These are phyloP conservation scores for Alternaria sp. DNA, from an alignment of 2,329 filamentous ascomycete species.

Conservation along the genomic window DNA sequence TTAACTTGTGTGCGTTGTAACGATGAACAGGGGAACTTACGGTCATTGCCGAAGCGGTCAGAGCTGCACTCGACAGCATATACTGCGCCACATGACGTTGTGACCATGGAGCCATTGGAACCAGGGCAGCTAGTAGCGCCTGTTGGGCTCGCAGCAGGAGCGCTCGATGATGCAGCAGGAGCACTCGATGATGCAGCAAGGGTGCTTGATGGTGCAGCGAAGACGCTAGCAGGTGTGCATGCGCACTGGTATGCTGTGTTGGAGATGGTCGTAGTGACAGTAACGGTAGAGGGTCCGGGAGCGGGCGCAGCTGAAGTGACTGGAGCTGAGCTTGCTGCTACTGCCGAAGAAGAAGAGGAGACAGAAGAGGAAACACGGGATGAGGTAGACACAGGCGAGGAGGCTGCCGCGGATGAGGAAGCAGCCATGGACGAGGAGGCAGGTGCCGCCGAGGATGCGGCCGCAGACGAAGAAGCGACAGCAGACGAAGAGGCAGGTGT, in stretches of 20 bases:
- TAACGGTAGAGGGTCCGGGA: conserved; percentile 10
- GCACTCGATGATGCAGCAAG: not conserved
- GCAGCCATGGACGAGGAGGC: not conserved
- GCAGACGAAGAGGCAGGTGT: not conserved
- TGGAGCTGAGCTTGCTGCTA: not conserved
- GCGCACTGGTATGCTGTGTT: conserved; percentile 15
- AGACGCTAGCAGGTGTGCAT: conserved; percentile 12
- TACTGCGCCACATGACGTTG: conserved; percentile 21
- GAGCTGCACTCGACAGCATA: conserved; percentile 31
- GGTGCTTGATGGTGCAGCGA: not conserved
- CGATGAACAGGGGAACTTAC: conserved; percentile 7
- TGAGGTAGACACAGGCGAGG: not conserved
- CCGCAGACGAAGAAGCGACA: not conserved
- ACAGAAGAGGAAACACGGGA: not conserved
- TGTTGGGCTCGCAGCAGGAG: not conserved
- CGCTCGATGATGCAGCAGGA: not conserved
- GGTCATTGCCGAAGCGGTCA: conserved; percentile 32
- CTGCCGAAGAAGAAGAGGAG: not conserved
- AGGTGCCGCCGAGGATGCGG: not conserved
- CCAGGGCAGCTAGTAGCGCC: conserved; percentile 19
- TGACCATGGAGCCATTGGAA: conserved; percentile 18
- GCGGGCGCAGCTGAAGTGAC: not conserved
- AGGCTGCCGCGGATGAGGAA: not conserved
- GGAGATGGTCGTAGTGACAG: conserved; percentile 15
- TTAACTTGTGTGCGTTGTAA: not conserved